Base-by-base conservation (phyloP, 176 grass and related monocot genomes). In the Zoysia japonica region DNA sequence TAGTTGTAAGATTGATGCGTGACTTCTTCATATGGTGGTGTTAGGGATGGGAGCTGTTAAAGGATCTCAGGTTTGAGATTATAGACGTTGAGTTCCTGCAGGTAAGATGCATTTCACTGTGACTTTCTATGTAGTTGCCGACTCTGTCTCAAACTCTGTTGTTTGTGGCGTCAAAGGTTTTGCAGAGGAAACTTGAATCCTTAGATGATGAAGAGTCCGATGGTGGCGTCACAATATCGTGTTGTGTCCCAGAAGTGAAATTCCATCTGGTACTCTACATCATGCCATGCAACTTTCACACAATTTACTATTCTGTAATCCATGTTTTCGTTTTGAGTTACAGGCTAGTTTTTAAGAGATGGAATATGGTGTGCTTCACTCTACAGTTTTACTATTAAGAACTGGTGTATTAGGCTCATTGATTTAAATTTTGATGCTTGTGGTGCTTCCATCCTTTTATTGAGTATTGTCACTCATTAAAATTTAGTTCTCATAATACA, bases 41-140 rank as follows among this genome's bases (percentile, higher is more conserved):
- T 87, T 78, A 98, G 95, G 40, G 73, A 62, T 20, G 70, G 67
- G 85, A 81, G 66, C 65, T 82, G 59, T 78, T 80, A 77, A 87
- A 89, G 77, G 84, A 84, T 76, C 59, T 81, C 59, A 83, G 57
- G 3, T 85, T 97, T 85, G 95, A 98, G 82, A 76, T 92, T 71
- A 71, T 83, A 76, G 95, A 98, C 78, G 48, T 89, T 40, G 85
- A 94, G 48, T 49, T 90, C 59, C 92, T 90, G 37, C 66, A 74
- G 85, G 89, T 94, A 89, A 89, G 68, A 51, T 84, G 49, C 73
- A 8, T 70, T 65, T 43, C 50, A 52, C 53, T 60, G 20, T 71
- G 48, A 37, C 11, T 36, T 48, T 15, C 63, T 52, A 56, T 62
- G 44, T 40, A 13, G 16, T 83, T 80, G 61, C 14, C 15, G 67